Evolutionary conservation across 2,329 filamentous ascomycete genomes (phyloP), one percentile per base, ranked within the genome.

Genomic region (Microsporum ferrugineum): DNA sequence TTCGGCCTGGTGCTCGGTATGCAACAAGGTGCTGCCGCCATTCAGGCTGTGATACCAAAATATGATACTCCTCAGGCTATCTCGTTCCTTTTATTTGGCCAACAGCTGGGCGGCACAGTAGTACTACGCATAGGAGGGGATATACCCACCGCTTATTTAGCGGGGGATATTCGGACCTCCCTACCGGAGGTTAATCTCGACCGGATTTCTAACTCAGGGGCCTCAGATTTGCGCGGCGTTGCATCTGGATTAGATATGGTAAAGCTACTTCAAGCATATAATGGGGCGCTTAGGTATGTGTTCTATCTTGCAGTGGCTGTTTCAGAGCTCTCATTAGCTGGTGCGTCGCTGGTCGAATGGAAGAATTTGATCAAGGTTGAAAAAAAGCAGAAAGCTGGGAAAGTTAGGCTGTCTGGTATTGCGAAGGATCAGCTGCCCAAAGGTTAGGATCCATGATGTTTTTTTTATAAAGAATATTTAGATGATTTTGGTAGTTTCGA

Each of bases 1-100:
- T 55, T 65, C 38, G 67, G 66, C 27, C n/a, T 65, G 14, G 68
- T 67, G 3, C 31, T 62, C 5, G 67, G 66, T 17, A 59, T 68
- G 34, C 67, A 68, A 39, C 60, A 61, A 10, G 14, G 56, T 8
- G 45, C 57, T n/a, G 60, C 65, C n/a, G 66, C 65, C 2, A 60
- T 62, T 6, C 67, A 69, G 51, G 62, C 64, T 10, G 66, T 67
- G 45, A 55, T 68, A 41, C 38, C 38, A 14, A 41, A 41, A 7
- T 14, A 41, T 14, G 38, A 41, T 8, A 17, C 17, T 23, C 43
- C 23, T 17, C 43, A 47, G 17, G 43, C 14, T 6, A 47, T 47
- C 17, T 7, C 43, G 38, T 39, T 39, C 38, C 14, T 39, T 8
- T 39, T 14, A 2, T 39, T 39, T 39, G 38, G 38, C 38, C 38